phyloP scores from a whole-genome alignment of 768 basidiomycete species.

The Mycena kentingensis region DNA sequence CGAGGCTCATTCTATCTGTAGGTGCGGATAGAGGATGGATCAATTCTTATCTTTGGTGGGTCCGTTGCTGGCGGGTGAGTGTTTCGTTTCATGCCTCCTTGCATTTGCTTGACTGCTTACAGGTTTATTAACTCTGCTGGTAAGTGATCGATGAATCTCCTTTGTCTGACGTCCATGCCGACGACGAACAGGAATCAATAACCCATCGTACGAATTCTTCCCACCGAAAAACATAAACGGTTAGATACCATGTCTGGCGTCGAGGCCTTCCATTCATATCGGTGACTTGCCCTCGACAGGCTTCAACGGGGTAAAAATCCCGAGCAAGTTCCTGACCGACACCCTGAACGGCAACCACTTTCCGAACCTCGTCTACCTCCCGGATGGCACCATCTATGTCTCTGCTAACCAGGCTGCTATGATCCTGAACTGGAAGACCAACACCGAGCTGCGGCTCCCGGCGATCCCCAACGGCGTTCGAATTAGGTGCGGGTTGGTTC shows the following conservation, averaged over 20 bases:
- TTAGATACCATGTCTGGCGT: constrained; percentile 24
- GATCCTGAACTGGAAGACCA: constrained; percentile 42
- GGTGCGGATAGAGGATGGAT: constrained; percentile 26
- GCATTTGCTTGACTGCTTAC: background rate
- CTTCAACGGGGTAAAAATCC: constrained; percentile 26
- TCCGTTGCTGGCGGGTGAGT: constrained; percentile 21
- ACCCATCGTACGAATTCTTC: constrained; percentile 52
- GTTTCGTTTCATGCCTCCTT: too few relatives aligned
- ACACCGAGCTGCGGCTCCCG: constrained; percentile 42
- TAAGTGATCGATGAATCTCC: background rate
- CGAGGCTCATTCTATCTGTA: background rate
- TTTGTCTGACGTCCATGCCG: background rate
- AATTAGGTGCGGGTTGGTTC: constrained; percentile 29
- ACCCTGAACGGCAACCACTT: constrained; percentile 21
- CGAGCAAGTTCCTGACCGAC: constrained; percentile 11
- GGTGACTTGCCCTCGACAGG: constrained; percentile 12
- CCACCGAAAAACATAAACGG: constrained; percentile 42
- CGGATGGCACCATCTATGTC: constrained; percentile 44
- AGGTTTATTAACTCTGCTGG: constrained; percentile 54
- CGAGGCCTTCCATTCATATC: background rate
- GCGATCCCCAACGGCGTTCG: constrained; percentile 48
- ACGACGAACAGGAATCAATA: constrained; percentile 54
- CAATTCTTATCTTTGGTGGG: constrained; percentile 26
- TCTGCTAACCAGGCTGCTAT: constrained; percentile 45
- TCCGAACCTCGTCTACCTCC: constrained; percentile 36